phyloP scores from a whole-genome alignment of 2,329 filamentous ascomycete species.

The Curvularia spicifera region DNA sequence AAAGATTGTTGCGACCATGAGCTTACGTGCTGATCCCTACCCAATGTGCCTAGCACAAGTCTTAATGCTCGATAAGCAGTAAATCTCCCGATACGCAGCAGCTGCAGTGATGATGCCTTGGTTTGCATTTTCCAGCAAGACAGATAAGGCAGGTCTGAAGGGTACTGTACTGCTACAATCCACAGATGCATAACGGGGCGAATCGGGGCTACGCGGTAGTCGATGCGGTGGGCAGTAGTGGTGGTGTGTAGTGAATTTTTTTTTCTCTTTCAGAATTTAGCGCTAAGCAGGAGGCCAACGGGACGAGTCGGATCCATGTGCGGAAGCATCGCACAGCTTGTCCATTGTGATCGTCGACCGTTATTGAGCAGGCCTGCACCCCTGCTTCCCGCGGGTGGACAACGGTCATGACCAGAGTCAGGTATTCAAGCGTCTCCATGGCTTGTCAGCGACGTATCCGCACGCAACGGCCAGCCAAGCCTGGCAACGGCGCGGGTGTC shows the following conservation, averaged over 20 bases:
- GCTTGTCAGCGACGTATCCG: constrained; percentile 7
- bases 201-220: constrained; percentile 22
- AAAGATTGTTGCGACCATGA: constrained; percentile 28
- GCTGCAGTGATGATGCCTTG: neutral
- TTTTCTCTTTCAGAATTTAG: constrained; percentile 22
- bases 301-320: constrained; percentile 44
- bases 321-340: constrained; percentile 37
- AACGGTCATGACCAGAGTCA: constrained; percentile 24
- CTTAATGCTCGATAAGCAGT: constrained; percentile 7
- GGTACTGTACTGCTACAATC: neutral
- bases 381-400: constrained; percentile 40
- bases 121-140: neutral
- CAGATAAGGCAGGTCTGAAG: constrained; percentile 2
- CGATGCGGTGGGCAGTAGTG: constrained; percentile 11
- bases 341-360: constrained; percentile 43
- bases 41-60: constrained; percentile 34
- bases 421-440: constrained; percentile 6
- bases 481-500: constrained; percentile 6
- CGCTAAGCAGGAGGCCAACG: constrained; percentile 30
- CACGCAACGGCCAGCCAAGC: constrained; percentile 13
- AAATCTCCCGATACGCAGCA: constrained; percentile 6
- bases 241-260: constrained; percentile 1
- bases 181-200: constrained; percentile 18
- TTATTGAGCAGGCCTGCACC: constrained; percentile 36
- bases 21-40: constrained; percentile 35